Base-by-base conservation (phyloP, 192 early-diverging fungal species). In the Backusella westeae region DNA sequence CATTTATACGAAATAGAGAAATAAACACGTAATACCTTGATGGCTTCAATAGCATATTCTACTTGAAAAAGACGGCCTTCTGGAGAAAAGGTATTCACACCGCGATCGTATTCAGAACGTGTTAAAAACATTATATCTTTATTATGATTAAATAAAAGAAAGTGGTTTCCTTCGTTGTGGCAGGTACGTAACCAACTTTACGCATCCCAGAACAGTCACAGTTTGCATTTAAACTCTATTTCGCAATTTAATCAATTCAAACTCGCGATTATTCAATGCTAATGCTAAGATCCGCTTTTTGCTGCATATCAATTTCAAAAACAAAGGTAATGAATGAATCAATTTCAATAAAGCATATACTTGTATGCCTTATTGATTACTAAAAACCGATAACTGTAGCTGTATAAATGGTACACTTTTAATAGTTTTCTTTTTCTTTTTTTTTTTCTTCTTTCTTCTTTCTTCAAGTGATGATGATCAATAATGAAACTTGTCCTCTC, bases 21-120 rank as follows among this genome's bases (percentile, higher is more conserved):
- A 66, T 65, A 19, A 19, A 38, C 19, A 36, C n/a, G 17, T 32
- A 36, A 46, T 87, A 95, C 95, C 90, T 99, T 99, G 88, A 99
- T 99, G 73, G 98, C 96, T 81, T 99, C 98, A 81, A 99, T 95
- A 66, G 97, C 98, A 83, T 99, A 99, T 88, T 99, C 98, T 71
- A 99, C 98, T 85, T 99, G 98, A 90, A 99, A 99, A 69, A 99
- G 88, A 81, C 98, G 95, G 72, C 98, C 98, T 85, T 99, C 98
- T 66, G 98, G 98, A 32, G 95, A 97, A 86, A 99, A 99, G 63
- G 98, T 99, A 85, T 99, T 99, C 78, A 99, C 98, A 63, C 98
- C 98, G 73, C 97, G 93, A 86, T 99, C 98, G 86, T 99, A 99
- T 89, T 99, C 97, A 75, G 93, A 94, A 76, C 95, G 93, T 76